Evolutionary conservation across 495 filamentous ascomycete genomes (phyloP), one percentile per base, ranked within the genome.

Genomic region (Penicillium samsonianum): DNA sequence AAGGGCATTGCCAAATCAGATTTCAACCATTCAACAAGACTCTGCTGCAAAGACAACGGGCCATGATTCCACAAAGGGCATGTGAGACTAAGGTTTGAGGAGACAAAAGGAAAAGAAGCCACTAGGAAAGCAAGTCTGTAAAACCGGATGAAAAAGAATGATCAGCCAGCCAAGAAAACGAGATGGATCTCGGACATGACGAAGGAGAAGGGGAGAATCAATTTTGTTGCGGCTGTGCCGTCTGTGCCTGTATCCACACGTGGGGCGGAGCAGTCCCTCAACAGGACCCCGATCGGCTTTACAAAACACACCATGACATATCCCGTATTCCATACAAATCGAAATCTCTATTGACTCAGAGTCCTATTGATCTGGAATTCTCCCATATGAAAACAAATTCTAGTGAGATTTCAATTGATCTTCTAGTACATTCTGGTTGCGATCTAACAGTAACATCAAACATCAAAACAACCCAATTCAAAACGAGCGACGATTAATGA

Each of bases 101-200:
- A 26, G 7, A 23, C n/a, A 35, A 35, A 25, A 5, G 30, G 7
- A 11, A n/a, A 23, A 16, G 30, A 37, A 11, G 35, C 1, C 25
- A 11, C 30, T 20, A 9, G 14, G 16, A 23, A 12, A 51, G 33
- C 22, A n/a, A n/a, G n/a, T n/a, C 22, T 35, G 35, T 4, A 19
- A 52, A 51, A 41, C 16, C 35, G 9, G 33, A 37, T 12, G 35
- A 16, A 40, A 33, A n/a, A 20, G 10, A 26, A 19, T 8, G 14
- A 41, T 20, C 6, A 19, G 3, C 23, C 38, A 19, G 31, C 47
- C 30, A 50, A 37, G 31, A 64, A 64, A 31, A 87, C 72, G 19
- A 84, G 82, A 16, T 86, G 86, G 47, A 78, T 83, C 43, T 88
- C 83, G 10, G 88, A 73, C 58, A 78, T 74, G 31, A 75, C 84